These are phyloP conservation scores for Poa pratensis DNA, from an alignment of 176 grass and related monocot species.

Conservation along the genomic window DNA sequence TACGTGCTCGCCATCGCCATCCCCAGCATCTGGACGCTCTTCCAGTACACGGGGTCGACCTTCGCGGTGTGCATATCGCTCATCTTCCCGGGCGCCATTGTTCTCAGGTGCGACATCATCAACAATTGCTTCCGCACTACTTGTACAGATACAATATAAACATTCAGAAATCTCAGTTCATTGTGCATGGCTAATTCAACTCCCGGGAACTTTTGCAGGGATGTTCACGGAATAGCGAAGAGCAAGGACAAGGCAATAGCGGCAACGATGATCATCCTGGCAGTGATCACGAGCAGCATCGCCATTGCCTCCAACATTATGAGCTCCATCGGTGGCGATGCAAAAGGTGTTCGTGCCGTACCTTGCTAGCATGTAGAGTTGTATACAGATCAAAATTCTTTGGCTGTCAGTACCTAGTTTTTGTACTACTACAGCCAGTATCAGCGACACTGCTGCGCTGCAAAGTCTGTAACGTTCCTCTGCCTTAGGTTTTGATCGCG, in stretches of 20 bases:
- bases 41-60: slow-evolving; percentile 79
- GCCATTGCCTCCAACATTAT: slow-evolving; percentile 85
- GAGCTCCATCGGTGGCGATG: slow-evolving; percentile 44
- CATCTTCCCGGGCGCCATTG: slow-evolving; percentile 82
- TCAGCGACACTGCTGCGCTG: background rate
- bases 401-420: background rate
- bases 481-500: background rate
- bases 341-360: background rate
- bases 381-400: slow-evolving; percentile 7
- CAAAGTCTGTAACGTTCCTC: background rate
- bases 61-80: slow-evolving; percentile 79
- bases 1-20: slow-evolving; percentile 66
- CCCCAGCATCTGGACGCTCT: slow-evolving; percentile 86
- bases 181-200: slow-evolving; percentile 11
- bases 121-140: background rate
- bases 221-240: slow-evolving; percentile 71
- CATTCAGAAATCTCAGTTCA: background rate
- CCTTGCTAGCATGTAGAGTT: slow-evolving; percentile 18
- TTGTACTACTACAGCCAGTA: background rate
- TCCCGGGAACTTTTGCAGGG: slow-evolving; percentile 36
- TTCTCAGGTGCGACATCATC: slow-evolving; percentile 58
- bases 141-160: background rate
- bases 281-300: slow-evolving; percentile 76
- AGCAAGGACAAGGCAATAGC: slow-evolving; percentile 72
- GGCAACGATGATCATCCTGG: slow-evolving; percentile 69